phyloP scores from a whole-genome alignment of 257 asterid genomes.

The Scutellaria galericulata region DNA sequence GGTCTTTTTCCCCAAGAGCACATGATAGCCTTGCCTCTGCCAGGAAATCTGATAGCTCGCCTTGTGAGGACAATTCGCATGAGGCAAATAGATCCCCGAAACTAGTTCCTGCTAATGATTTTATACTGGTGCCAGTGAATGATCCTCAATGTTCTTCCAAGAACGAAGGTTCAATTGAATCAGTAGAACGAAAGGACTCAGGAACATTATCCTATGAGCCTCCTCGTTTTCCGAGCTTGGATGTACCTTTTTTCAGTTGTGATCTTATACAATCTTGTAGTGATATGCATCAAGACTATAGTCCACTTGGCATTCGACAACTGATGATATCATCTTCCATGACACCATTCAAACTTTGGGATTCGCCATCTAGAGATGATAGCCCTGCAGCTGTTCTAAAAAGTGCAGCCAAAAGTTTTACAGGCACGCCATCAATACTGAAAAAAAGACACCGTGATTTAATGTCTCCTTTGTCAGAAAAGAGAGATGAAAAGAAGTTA shows the following conservation, averaged over 20 bases:
- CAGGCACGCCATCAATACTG: constrained; percentile 84
- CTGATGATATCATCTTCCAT: constrained; percentile 83
- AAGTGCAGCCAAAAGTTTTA: constrained; percentile 89
- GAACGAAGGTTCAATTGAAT: constrained; percentile 38
- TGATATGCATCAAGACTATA: constrained; percentile 88
- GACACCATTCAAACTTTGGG: constrained; percentile 85
- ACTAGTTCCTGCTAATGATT: constrained; percentile 63
- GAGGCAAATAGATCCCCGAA: constrained; percentile 49
- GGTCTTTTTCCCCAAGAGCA: constrained; percentile 39
- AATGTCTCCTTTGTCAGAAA: constrained; percentile 84
- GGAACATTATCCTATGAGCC: constrained; percentile 87
- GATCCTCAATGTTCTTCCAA: constrained; percentile 48
- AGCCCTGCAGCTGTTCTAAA: constrained; percentile 80
- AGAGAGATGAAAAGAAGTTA: constrained; percentile 75
- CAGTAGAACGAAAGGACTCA: constrained; percentile 54
- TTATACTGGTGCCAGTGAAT: constrained; percentile 44
- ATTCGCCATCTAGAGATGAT: constrained; percentile 82
- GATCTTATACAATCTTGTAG: constrained; percentile 74
- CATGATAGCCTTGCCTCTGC: constrained; percentile 46
- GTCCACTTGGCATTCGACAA: constrained; percentile 97
- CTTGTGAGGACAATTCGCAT: constrained; percentile 42
- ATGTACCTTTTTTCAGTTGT: constrained; percentile 86
- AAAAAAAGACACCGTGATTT: constrained; percentile 89
- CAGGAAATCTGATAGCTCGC: constrained; percentile 45
- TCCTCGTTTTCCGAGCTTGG: constrained; percentile 93